phyloP scores from a whole-genome alignment of 2,329 filamentous ascomycete species.

The Pseudofabraea citricarpa region DNA sequence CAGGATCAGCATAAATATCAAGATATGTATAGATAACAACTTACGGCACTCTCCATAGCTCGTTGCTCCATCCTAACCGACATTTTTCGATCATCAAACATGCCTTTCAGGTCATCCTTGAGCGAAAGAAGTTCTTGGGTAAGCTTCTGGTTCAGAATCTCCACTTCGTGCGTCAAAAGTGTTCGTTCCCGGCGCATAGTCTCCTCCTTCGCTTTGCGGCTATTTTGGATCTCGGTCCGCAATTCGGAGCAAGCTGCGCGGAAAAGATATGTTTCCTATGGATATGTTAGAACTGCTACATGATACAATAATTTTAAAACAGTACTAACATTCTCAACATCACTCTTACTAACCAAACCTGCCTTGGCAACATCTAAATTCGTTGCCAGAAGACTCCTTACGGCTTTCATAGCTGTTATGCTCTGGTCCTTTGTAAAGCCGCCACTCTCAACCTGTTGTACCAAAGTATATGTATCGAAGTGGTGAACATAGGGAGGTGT shows the following conservation, averaged over 20 bases:
- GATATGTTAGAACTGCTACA: background rate
- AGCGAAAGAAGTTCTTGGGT: constrained; percentile 77
- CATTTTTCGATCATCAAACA: constrained; percentile 97
- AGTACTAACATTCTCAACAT: constrained; percentile 70
- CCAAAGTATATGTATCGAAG: constrained; percentile 90
- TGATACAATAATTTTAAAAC: constrained; percentile 1
- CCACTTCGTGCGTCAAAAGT: constrained; percentile 89
- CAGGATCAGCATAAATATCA: constrained; percentile 11
- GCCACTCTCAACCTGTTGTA: constrained; percentile 68
- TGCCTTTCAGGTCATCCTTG: constrained; percentile 87
- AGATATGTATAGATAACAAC: constrained; percentile 24
- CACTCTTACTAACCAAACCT: constrained; percentile 80
- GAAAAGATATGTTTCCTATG: constrained; percentile 82
- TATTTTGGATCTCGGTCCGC: constrained; percentile 77
- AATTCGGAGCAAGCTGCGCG: constrained; percentile 90
- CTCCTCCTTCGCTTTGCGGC: constrained; percentile 72
- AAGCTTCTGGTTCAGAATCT: constrained; percentile 80
- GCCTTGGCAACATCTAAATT: constrained; percentile 79
- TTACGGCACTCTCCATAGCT: constrained; percentile 71
- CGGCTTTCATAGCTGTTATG: constrained; percentile 86
- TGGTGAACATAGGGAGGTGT: constrained; percentile 86
- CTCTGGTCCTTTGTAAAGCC: constrained; percentile 73
- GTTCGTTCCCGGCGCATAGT: constrained; percentile 77
- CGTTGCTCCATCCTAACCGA: constrained; percentile 83
- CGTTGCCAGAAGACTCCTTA: constrained; percentile 68